Percentiles rank a stretch among this genome's conserved stretches.
Evolutionary conservation across 495 filamentous ascomycete genomes (phyloP).

Genomic region (Daldinia caldariorum): DNA sequence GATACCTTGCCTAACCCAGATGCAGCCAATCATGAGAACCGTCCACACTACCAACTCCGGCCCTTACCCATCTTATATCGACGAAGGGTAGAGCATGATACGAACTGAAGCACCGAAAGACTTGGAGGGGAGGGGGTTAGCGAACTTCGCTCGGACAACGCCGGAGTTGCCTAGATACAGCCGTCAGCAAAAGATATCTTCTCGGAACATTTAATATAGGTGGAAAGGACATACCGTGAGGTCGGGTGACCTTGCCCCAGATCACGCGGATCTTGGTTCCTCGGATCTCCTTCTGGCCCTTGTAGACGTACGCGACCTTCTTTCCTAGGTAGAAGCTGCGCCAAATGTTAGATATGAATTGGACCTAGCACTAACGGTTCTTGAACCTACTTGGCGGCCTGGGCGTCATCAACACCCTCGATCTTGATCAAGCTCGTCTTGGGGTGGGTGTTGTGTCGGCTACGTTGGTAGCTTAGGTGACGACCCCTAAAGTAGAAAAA

Average conservation of each 20-base stretch:
- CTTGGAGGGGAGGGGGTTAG: constrained; percentile 90
- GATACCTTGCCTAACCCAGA: constrained; percentile 62
- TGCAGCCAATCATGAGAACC: constrained; percentile 65
- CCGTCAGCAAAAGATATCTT: neutral
- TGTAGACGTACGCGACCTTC: constrained; percentile 97
- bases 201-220: neutral
- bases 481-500: constrained; percentile 69
- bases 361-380: neutral
- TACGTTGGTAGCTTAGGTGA: constrained; percentile 93
- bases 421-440: constrained; percentile 93
- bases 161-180: constrained; percentile 82
- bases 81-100: constrained; percentile 98
- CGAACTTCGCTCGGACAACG: constrained; percentile 95
- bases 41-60: constrained; percentile 65
- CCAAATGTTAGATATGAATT: constrained; percentile 41
- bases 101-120: constrained; percentile 96
- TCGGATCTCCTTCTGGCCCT: constrained; percentile 87
- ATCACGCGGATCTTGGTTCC: constrained; percentile 98
- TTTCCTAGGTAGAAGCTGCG: constrained; percentile 90
- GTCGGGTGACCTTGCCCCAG: constrained; percentile 97
- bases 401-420: constrained; percentile 89
- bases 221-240: constrained; percentile 75
- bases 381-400: constrained; percentile 79
- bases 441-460: constrained; percentile 83
- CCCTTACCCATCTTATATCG: constrained; percentile 63